Evolutionary conservation across 805 yeast genomes (phyloP).

Genomic region (Crinitomyces ghanaensis): DNA sequence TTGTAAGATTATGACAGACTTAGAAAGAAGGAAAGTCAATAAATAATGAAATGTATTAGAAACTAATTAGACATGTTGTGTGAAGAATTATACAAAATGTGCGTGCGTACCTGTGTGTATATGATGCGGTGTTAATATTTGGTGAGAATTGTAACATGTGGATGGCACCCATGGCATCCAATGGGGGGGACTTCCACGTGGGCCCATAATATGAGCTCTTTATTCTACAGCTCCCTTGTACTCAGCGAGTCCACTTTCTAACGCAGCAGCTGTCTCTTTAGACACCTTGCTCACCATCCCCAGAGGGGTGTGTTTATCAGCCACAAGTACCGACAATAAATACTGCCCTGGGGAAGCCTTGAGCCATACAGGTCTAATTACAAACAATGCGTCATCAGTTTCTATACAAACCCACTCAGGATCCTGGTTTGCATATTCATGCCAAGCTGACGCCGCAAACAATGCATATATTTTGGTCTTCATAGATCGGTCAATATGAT

Average conservation of each 20-base stretch:
- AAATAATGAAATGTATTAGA: no score
- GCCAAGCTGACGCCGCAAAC: constrained; percentile 23
- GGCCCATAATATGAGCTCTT: no score
- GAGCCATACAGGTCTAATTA: constrained; percentile 12
- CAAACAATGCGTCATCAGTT: constrained; percentile 16
- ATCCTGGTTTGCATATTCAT: constrained; percentile 10
- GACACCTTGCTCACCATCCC: constrained; percentile 18
- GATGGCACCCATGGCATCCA: no score
- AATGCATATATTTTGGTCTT: constrained; percentile 22
- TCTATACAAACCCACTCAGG: constrained; percentile 19
- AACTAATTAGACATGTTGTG: no score
- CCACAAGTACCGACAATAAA: constrained; percentile 18
- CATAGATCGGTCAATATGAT: constrained; percentile 16
- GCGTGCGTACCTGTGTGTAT: no score
- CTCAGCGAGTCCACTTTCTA: constrained; percentile 17
- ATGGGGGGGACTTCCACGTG: no score
- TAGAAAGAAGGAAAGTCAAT: no score
- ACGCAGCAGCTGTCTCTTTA: constrained; percentile 16
- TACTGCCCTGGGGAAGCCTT: constrained; percentile 7
- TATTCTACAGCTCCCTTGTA: no score
- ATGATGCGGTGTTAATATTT: no score
- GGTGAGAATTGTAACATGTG: no score
- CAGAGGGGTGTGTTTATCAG: constrained; percentile 19
- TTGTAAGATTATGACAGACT: no score
- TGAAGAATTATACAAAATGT: no score